phyloP scores from a whole-genome alignment of 352 stramenopile species.

The Phytophthora uliginosa region DNA sequence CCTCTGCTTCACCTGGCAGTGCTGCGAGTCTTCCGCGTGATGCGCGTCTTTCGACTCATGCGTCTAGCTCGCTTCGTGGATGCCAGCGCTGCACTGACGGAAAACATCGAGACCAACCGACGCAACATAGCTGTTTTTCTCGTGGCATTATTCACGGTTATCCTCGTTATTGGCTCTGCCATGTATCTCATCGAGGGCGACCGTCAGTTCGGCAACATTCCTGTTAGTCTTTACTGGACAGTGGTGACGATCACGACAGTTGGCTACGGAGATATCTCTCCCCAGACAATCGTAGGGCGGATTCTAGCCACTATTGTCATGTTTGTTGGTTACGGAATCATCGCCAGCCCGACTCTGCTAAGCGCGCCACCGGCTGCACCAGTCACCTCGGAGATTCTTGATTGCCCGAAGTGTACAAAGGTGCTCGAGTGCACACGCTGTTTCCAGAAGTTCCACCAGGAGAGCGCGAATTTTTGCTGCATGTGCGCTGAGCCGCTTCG shows the following conservation, averaged over 20 bases:
- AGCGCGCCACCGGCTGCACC: constrained; percentile 27
- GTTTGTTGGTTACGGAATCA: constrained; percentile 88
- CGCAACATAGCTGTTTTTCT: constrained; percentile 83
- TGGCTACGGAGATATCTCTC: constrained; percentile 85
- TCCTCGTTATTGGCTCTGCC: constrained; percentile 82
- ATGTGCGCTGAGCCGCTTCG: constrained; percentile 69
- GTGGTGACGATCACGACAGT: constrained; percentile 90
- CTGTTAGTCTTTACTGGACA: constrained; percentile 87
- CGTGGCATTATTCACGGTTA: constrained; percentile 77
- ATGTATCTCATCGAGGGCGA: constrained; percentile 90
- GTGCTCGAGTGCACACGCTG: constrained; percentile 72
- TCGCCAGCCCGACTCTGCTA: constrained; percentile 80
- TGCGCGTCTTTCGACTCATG: constrained; percentile 83
- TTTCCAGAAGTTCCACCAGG: constrained; percentile 81
- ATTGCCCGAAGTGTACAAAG: constrained; percentile 47
- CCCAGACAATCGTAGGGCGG: constrained; percentile 78
- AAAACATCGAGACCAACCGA: constrained; percentile 88
- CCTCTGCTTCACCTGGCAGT: constrained; percentile 80
- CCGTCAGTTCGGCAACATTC: constrained; percentile 84
- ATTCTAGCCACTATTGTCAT: constrained; percentile 85
- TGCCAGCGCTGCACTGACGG: constrained; percentile 69
- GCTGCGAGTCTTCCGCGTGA: constrained; percentile 83
- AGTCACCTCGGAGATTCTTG: constrained; percentile 25
- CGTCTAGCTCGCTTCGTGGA: constrained; percentile 81
- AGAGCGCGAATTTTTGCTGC: constrained; percentile 84